Conservation (phyloP, 2,329 filamentous ascomycete species). For the Paracorniculantispora psalliotae region DNA sequence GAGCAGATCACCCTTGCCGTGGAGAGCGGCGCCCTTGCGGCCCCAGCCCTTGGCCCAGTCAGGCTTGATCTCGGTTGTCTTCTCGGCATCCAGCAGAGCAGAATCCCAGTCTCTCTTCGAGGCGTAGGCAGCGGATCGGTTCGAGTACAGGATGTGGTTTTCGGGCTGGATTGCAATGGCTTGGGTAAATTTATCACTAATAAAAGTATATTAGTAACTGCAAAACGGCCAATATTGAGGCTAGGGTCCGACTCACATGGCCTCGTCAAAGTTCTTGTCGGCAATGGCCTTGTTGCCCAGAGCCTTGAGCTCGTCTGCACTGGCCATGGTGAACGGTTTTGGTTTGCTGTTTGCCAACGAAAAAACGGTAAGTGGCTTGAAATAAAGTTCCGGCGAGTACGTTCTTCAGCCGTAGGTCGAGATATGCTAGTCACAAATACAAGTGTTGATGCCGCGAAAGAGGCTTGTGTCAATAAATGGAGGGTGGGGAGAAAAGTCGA, state of each 20-base stretch:
- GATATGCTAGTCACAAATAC: conserved; percentile 3
- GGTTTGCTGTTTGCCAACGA: conserved; percentile 9
- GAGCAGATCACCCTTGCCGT: conserved; percentile 80
- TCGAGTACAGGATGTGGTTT: conserved; percentile 98
- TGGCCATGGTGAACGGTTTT: conserved; percentile 41
- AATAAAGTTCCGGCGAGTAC: neutral
- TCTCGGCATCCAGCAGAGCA: conserved; percentile 83
- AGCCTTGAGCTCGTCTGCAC: conserved; percentile 81
- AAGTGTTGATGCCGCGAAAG: conserved; percentile 11
- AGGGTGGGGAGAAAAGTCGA: conserved; percentile 25
- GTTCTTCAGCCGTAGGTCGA: neutral
- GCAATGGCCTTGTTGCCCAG: conserved; percentile 98
- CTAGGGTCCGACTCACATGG: too few relatives aligned
- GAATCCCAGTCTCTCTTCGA: conserved; percentile 84
- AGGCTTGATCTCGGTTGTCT: conserved; percentile 90
- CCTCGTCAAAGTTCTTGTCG: conserved; percentile 93
- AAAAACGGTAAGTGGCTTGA: conserved; percentile 3
- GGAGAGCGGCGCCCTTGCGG: conserved; percentile 84
- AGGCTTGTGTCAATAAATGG: conserved; percentile 20
- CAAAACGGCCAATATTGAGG: too few relatives aligned
- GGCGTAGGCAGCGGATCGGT: conserved; percentile 82
- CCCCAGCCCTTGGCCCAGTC: conserved; percentile 98
- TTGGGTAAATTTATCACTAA: conserved; percentile 86
- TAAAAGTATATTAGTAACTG: conserved; percentile 18
- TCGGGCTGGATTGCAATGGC: conserved; percentile 81